These are phyloP conservation scores for Candida dajiaensis DNA, from an alignment of 805 yeast genomes.

Conservation along the genomic window DNA sequence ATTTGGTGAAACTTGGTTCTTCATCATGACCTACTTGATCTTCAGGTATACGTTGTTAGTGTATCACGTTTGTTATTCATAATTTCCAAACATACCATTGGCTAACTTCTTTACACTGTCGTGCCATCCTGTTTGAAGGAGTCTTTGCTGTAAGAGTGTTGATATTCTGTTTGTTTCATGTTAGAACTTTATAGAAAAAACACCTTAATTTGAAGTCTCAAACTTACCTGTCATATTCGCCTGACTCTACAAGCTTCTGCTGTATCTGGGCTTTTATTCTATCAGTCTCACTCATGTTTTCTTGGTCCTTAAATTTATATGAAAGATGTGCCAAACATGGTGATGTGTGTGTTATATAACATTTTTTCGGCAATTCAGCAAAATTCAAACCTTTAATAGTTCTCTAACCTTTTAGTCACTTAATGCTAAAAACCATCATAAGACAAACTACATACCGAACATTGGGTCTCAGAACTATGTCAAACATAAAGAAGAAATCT, in stretches of 20 bases:
- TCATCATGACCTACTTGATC: constrained; percentile 36
- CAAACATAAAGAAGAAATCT: constrained; percentile 22
- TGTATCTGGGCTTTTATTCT: constrained; percentile 55
- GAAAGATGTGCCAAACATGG: not conserved
- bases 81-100: constrained; percentile 29
- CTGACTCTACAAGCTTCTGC: constrained; percentile 64
- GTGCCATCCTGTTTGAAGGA: constrained; percentile 81
- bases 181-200: not conserved
- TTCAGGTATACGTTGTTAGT: constrained; percentile 2
- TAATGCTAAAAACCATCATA: not conserved
- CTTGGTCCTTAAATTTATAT: not conserved
- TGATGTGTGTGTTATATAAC: too few species aligned
- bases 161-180: constrained; percentile 38
- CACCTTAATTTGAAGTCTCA: constrained; percentile 16
- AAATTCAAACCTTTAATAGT: too few species aligned
- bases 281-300: constrained; percentile 6
- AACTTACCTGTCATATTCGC: constrained; percentile 56
- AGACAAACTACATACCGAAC: not conserved
- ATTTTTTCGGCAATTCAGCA: not conserved
- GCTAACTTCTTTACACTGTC: constrained; percentile 66
- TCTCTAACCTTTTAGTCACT: not conserved
- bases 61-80: too few species aligned
- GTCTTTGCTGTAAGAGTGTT: constrained; percentile 51
- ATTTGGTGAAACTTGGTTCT: constrained; percentile 44
- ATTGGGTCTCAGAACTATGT: not conserved